Evolutionary conservation across 495 filamentous ascomycete genomes (phyloP).

Genomic region (Beverwykella pulmonaria): DNA sequence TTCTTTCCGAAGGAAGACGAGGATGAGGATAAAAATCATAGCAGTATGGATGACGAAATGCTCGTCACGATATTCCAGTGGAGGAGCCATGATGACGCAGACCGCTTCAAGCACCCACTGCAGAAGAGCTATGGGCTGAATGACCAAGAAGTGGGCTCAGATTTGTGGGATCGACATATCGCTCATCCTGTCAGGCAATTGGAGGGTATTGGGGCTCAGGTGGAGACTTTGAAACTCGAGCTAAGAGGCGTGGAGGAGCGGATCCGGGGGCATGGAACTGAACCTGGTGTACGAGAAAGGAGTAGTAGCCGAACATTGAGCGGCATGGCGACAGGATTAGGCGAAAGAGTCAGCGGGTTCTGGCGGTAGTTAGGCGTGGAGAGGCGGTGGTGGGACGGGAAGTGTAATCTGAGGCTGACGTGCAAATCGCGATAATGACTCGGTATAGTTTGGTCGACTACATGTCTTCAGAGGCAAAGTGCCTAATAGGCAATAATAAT

Average conservation of each 20-base stretch:
- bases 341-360: slow-evolving; percentile 29
- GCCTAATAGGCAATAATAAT: not conserved
- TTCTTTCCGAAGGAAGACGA: slow-evolving; percentile 11
- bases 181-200: slow-evolving; percentile 28
- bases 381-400: not conserved
- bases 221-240: slow-evolving; percentile 20
- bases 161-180: slow-evolving; percentile 29
- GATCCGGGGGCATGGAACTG: not conserved
- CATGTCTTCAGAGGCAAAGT: not conserved
- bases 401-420: not conserved
- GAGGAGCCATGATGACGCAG: slow-evolving; percentile 17
- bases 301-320: slow-evolving; percentile 27
- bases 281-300: not conserved
- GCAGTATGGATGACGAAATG: slow-evolving; percentile 20
- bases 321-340: slow-evolving; percentile 18
- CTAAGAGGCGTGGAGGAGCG: slow-evolving; percentile 22
- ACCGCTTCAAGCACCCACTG: slow-evolving; percentile 29
- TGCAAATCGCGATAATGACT: not conserved
- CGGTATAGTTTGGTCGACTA: not conserved
- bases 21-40: not conserved
- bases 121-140: slow-evolving; percentile 25
- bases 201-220: slow-evolving; percentile 22
- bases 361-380: slow-evolving; percentile 3
- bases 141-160: not conserved
- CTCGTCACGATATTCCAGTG: slow-evolving; percentile 35